phyloP scores from a whole-genome alignment of 495 filamentous ascomycete species.

The Xylaria nigripes region DNA sequence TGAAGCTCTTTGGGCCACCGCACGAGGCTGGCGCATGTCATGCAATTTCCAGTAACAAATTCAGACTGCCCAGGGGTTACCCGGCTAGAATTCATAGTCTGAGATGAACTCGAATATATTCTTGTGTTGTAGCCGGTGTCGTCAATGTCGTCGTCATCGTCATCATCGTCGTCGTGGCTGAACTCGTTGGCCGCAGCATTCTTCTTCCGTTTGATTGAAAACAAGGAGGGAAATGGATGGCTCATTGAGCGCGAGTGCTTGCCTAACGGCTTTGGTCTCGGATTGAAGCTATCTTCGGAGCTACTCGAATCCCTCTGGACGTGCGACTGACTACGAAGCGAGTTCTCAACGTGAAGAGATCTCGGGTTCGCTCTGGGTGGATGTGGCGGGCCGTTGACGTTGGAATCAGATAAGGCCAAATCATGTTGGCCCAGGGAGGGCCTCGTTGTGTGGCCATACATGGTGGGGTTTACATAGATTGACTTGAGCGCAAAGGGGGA shows the following conservation, averaged over 20 bases:
- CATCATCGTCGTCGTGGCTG: slow-evolving; percentile 23
- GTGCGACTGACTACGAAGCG: slow-evolving; percentile 7
- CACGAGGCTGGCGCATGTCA: slow-evolving; percentile 73
- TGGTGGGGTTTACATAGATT: slow-evolving; percentile 9
- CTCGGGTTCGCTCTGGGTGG: slow-evolving; percentile 23
- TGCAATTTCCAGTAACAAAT: slow-evolving; percentile 63
- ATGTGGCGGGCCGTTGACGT: slow-evolving; percentile 12
- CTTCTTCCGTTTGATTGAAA: slow-evolving; percentile 50
- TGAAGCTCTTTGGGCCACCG: slow-evolving; percentile 72
- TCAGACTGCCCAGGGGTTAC: slow-evolving; percentile 30
- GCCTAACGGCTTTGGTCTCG: slow-evolving; percentile 25
- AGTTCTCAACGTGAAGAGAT: slow-evolving; percentile 11
- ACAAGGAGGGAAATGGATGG: slow-evolving; percentile 62
- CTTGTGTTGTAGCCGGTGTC: slow-evolving; percentile 20
- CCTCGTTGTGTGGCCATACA: slow-evolving; percentile 19
- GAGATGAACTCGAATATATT: slow-evolving; percentile 18
- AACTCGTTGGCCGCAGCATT: slow-evolving; percentile 13
- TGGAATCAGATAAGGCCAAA: slow-evolving; percentile 18
- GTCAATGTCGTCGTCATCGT: slow-evolving; percentile 24
- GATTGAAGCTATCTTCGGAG: slow-evolving; percentile 34
- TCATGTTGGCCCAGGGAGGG: slow-evolving; percentile 24
- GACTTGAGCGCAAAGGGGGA: background rate
- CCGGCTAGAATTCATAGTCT: slow-evolving; percentile 20
- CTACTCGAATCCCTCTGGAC: slow-evolving; percentile 33
- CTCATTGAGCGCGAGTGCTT: slow-evolving; percentile 64